phyloP scores from a whole-genome alignment of 2,329 filamentous ascomycete species.

The Ceratocystis cacaofunesta region DNA sequence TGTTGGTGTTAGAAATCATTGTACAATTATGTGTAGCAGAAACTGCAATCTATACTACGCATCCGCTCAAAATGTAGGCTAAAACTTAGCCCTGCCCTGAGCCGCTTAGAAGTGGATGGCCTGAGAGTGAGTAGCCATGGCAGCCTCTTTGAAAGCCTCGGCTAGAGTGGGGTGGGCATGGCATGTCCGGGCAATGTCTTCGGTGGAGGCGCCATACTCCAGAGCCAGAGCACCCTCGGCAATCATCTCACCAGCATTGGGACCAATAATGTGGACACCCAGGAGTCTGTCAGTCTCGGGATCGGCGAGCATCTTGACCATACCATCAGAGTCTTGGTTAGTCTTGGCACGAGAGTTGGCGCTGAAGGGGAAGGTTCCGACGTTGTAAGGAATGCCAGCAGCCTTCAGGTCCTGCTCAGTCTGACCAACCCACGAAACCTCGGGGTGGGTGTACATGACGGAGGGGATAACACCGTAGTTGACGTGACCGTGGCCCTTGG shows the following conservation, averaged over 20 bases:
- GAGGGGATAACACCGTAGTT: conserved; percentile 97
- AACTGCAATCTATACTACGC: conserved; percentile 8
- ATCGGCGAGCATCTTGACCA: conserved; percentile 95
- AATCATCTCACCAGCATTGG: conserved; percentile 98
- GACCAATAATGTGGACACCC: conserved; percentile 89
- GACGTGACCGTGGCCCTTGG: conserved; percentile 94
- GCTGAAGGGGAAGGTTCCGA: conserved; percentile 90
- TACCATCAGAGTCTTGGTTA: conserved; percentile 85
- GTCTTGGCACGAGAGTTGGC: conserved; percentile 99
- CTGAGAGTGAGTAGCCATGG: conserved; percentile 92
- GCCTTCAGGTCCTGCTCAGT: conserved; percentile 92
- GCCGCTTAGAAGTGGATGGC: conserved; percentile 77
- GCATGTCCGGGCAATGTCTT: conserved; percentile 88
- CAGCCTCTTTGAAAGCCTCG: conserved; percentile 98
- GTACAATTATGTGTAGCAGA: conserved; percentile 16
- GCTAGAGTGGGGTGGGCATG: conserved; percentile 93
- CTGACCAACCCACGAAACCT: conserved; percentile 97
- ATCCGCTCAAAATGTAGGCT: conserved; percentile 1
- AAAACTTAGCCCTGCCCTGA: background rate
- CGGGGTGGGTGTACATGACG: conserved; percentile 98
- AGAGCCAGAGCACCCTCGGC: conserved; percentile 88
- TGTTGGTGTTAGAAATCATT: conserved; percentile 11
- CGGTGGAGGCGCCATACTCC: conserved; percentile 89
- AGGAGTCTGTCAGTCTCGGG: conserved; percentile 92
- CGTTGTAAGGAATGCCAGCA: conserved; percentile 76